Evolutionary conservation across 2,329 filamentous ascomycete species (phyloP), one percentile per base, ranked within the genome.

Genomic region (Xylariaceae sp.): DNA sequence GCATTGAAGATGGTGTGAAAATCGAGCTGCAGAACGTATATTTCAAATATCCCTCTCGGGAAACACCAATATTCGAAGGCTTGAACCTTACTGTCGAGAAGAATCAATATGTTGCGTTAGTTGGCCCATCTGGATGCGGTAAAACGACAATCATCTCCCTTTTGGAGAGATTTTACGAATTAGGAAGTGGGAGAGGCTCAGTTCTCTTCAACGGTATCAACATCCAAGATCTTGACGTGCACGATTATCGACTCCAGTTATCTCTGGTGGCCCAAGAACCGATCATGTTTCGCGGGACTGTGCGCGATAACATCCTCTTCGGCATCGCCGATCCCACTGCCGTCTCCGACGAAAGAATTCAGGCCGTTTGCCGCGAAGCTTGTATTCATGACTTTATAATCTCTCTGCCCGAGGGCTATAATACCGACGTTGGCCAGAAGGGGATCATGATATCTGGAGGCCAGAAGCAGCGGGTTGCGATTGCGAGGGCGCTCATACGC

Each of bases 391-490:
- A 86, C 18, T 98, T 98, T 60, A 95, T 98, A 62, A 85, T 85
- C 61, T 93, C 97, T 63, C 94, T 98, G 54, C 93, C 93, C 19
- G 89, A 97, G 43, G 93, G 93, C 3, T 77, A 98, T 6, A 91
- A 98, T 59, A 98, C 93, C 0, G 86, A 87, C 49, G 93, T 95
- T 24, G 94, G 94, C 40, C 86, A 91, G 13, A 79, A 93, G 51
- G 93, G 93, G 28, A 90, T 91, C 2, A 91, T 97, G 64, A 76
- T 98, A 1, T 96, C 89, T 8, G 93, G 93, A 38, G 93, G 93
- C 0, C 93, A 98, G 66, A 97, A 97, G 68, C 93, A 98, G 65
- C 85, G 93, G 49, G 97, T 98, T 56, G 93, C 93, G 29, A 98
- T 98, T 63, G 93, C 93, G 4, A 81, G 94, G 41, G 93, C 93